Conservation (phyloP, 225 moss, liverwort and hornwort species). For the Climacium dendroides region DNA sequence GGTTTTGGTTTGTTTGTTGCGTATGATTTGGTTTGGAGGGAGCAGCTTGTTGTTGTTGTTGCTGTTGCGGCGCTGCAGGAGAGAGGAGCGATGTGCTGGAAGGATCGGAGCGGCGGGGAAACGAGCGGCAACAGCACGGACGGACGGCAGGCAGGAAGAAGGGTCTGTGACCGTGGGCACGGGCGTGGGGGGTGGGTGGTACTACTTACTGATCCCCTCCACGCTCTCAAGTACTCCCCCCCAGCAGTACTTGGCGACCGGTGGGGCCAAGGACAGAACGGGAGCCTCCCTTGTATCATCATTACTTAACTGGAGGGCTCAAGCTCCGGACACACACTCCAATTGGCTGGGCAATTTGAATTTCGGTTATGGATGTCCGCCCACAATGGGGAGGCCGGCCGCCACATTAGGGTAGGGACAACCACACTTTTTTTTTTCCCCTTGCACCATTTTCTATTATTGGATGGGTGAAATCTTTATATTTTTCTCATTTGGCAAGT, state of each 20-base stretch:
- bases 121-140: not conserved
- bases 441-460: rapidly evolving
- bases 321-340: not conserved
- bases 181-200: not conserved
- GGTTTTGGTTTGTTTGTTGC: not conserved
- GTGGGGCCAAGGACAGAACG: not conserved
- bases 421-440: not conserved
- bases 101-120: not conserved
- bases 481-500: not conserved
- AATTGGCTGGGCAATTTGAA: not conserved
- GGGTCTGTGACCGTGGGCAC: not conserved
- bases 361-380: not conserved
- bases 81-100: not conserved
- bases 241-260: slow-evolving; percentile 30
- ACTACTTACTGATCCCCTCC: too few species aligned
- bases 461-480: not conserved
- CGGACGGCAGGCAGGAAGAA: not conserved
- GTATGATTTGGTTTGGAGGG: not conserved
- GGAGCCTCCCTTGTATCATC: not conserved
- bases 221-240: too few species aligned
- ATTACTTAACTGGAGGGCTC: slow-evolving; percentile 4
- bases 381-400: not conserved
- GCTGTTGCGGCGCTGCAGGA: not conserved
- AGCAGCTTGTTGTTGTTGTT: not conserved
- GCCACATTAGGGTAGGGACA: not conserved